Evolutionary conservation across 2,329 filamentous ascomycete species (phyloP), one percentile per base, ranked within the genome.

Genomic region (Verticillium nubilum): DNA sequence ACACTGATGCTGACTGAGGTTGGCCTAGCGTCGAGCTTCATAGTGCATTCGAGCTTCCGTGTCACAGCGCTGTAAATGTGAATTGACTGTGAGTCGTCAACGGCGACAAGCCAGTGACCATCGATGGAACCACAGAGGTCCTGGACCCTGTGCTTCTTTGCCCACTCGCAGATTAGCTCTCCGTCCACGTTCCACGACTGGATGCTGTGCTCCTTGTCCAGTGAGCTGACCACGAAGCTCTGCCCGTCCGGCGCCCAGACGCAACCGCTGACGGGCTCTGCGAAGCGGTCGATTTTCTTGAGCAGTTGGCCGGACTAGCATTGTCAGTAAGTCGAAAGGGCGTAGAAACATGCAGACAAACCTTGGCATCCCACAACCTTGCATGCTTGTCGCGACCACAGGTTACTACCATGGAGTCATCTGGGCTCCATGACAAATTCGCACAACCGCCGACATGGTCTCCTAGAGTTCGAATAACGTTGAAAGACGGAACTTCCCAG

Each of bases 391-490:
- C 91, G 64, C 86, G 82, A 17, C 86, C 90, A 71, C 94, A 98
- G 17, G 89, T 94, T 42, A 98, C 86, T 33, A 99, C 80, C 75
- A 91, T 91, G 1, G 83, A 83, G 74, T 96, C 91, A 72, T 99
- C 92, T 5, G 93, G 95, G 70, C 93, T 97, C 91, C 95, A 99
- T 1, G 91, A 82, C 4, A 96, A 76, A 67, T 93, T 92, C 23
- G 90, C 88, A 13, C 97, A 88, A 1, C 90, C 89, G 2, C 77
- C 77, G 1, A 84, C 80, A 66, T 96, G 91, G 4, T 88, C 86
- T 4, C 78, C 77, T 10, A 96, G 76, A 53, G 74, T 80, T 59
- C 86, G 82, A 3, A 90, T 68, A 7, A 90, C 76, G 17, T 83
- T 76, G 69, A 93, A 96, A 0, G 83, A 84, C 2, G 78, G 78